Base-by-base conservation (phyloP, 2,329 filamentous ascomycete genomes). In the Penicillium sp. region DNA sequence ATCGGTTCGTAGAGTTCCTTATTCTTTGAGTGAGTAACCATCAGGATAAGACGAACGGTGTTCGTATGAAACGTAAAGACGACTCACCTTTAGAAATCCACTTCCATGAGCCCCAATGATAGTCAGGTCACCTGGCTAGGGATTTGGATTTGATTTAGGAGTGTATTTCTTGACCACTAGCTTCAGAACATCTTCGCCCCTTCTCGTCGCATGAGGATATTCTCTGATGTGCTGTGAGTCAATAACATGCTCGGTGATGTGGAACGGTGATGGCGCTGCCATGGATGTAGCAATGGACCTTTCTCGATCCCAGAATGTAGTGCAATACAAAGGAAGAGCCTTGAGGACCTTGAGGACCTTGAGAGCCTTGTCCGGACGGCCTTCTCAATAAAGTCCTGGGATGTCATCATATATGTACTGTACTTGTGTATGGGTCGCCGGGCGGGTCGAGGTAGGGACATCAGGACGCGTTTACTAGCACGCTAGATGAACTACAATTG, bases 1-100 rank as follows among this genome's bases (percentile, higher is more conserved):
- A 96, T 79, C 0, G 93, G 90, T 72, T 96, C 92, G 73, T 96
- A 96, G 1, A 95, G 22, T 45, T 45, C 42, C 42, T 24, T 22
- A 77, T 80, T 96, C 92, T 88, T 91, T 51, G 15, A 2, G 4
- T 42, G 19, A 30, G 42, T 26, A 15, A 30, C 9, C 47, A 15
- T 40, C 37, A 2, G 33, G 17, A 50, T 3, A 15, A 22, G 30
- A 6, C 5, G 6, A 33, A 53, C 19, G 1, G 30, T 22, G 17
- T 17, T 8, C 26, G 45, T 12, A 44, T 44, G n/a, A 24, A 44
- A 9, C 19, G 10, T 44, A 4, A 24, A 15, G 22, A 13, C 42
- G 10, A 56, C 26, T 13, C 53, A 83, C 90, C 83, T 96, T 96
- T 10, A 91, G 89, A 68, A 86, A 85, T 0, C 78, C 84, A 73